phyloP scores from a whole-genome alignment of 305 asterid genomes.

The Fraxinus baroniana region DNA sequence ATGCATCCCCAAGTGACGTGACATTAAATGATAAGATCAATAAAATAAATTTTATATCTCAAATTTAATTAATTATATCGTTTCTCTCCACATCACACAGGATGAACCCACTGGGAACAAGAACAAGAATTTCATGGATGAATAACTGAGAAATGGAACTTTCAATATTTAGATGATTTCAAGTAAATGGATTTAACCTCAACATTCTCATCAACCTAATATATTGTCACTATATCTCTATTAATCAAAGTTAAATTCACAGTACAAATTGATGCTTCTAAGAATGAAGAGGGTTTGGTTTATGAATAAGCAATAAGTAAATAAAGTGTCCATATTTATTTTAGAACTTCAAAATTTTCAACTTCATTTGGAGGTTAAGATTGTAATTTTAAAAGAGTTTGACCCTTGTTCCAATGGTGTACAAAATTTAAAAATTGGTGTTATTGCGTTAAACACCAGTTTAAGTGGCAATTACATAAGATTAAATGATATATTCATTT shows the following conservation, averaged over 20 bases:
- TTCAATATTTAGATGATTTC: not conserved
- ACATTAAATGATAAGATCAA: too few species aligned
- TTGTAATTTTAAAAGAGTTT: not conserved
- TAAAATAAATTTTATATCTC: too few species aligned
- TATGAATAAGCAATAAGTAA: not conserved
- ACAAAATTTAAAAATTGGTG: not conserved
- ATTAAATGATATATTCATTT: too few species aligned
- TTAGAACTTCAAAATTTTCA: not conserved
- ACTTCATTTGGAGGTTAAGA: not conserved
- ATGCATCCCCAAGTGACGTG: not conserved
- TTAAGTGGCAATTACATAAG: not conserved
- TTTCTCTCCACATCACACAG: not conserved
- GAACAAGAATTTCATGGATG: not conserved
- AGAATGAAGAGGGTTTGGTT: not conserved
- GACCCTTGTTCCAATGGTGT: not conserved
- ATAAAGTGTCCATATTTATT: not conserved
- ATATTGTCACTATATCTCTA: not conserved
- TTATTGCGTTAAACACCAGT: not conserved
- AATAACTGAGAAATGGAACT: not conserved
- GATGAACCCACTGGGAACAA: not conserved
- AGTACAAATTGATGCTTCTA: not conserved
- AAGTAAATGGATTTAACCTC: not conserved
- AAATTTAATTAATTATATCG: too few species aligned
- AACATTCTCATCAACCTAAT: not conserved
- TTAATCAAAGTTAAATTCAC: not conserved